Evolutionary conservation across 306 rosid genomes (phyloP).

Genomic region (Inga leiocalycina): DNA sequence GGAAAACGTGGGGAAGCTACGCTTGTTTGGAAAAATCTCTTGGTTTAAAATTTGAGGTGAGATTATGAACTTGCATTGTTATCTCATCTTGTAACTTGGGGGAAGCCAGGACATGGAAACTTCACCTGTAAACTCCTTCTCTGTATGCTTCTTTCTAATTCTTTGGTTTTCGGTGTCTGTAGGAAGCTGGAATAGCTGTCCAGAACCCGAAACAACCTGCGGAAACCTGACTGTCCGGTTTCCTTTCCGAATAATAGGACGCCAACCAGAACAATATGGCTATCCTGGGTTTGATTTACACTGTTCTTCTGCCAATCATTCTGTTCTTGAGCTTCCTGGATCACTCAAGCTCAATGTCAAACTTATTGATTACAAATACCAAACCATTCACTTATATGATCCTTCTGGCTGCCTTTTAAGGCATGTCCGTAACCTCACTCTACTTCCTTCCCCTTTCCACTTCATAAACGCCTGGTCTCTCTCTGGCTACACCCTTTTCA

Average conservation of each 20-base stretch:
- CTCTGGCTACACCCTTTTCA: conserved; percentile 23
- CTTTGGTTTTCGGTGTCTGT: neutral
- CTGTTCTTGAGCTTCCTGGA: no score
- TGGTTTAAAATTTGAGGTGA: neutral
- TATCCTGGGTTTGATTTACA: no score
- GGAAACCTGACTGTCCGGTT: no score
- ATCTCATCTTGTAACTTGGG: neutral
- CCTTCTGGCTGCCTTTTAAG: no score
- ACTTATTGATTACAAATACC: no score
- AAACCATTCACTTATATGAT: no score
- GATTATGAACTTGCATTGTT: neutral
- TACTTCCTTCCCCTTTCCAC: conserved; percentile 28
- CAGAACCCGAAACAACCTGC: neutral
- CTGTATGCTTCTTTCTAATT: no score
- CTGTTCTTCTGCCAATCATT: no score
- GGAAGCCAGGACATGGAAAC: neutral
- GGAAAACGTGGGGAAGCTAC: neutral
- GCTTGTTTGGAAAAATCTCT: neutral
- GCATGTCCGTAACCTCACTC: neutral
- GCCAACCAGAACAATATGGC: no score
- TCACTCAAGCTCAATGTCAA: no score
- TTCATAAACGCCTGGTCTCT: fast-evolving
- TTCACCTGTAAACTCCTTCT: neutral
- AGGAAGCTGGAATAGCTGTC: conserved; percentile 11
- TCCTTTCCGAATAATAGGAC: no score